Base-by-base conservation (phyloP, 805 yeast species). In the Saturnispora hagleri region DNA sequence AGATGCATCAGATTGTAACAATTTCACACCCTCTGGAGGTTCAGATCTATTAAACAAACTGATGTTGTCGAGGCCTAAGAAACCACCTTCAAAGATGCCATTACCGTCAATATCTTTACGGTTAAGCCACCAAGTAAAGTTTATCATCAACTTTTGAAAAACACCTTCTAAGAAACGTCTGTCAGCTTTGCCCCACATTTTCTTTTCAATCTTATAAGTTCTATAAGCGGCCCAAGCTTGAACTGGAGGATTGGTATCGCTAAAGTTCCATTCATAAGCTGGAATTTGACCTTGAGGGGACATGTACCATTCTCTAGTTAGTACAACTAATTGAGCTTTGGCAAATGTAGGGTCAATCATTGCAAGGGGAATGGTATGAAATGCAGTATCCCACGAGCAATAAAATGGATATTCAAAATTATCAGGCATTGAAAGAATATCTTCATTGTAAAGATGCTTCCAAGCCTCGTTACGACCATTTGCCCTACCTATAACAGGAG, bases 271-370 rank as follows among this genome's bases (percentile, higher is more conserved):
- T 69, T 89, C 97, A 66, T 89, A 89, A 13, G 97, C 96, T 0
- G 97, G 97, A 57, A 89, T 80, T 68, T 90, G 97, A n/a, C 97
- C 97, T 65, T 89, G 89, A 45, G 97, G 97, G 65, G 91, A 96
- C 95, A 89, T 88, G 65, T 89, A 89, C 97, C 97, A 89, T 69
- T 89, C 97, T 63, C 96, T 77, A 31, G 95, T 84, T 65, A 89
- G 72, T 52, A 89, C 71, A 64, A 85, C 95, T 59, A 89, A 75
- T 69, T 89, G 97, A 60, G 80, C 83, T 67, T 89, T 89, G 35
- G 97, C 95, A 70, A 87, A 89, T 51, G 79, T 88, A 1, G 96
- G 96, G 66, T 89, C 97, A 62, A 89, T 81, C 89, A 89, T 86
- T 5, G 96, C 91, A 56, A 89, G 70, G 12, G 97, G 96, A 59